phyloP scores from a whole-genome alignment of 148 eudicot species.

The Hydrangea macrophylla region DNA sequence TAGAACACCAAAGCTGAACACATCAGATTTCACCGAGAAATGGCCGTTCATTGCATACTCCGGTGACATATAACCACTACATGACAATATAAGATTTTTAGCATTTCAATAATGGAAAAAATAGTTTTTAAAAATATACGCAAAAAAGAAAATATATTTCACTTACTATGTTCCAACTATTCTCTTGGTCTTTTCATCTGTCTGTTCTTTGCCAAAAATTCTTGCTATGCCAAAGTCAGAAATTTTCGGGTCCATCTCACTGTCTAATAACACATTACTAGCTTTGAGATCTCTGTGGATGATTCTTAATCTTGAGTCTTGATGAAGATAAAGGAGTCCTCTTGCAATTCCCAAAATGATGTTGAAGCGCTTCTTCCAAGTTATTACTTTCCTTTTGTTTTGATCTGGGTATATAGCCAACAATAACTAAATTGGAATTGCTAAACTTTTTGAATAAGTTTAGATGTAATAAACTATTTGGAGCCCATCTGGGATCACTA shows the following conservation, averaged over 20 bases:
- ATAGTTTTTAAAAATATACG: neutral
- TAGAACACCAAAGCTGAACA: constrained; percentile 4
- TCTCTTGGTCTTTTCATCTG: constrained; percentile 6
- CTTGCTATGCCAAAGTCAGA: constrained; percentile 23
- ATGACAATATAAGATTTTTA: neutral
- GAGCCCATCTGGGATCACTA: too few relatives aligned
- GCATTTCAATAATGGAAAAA: neutral
- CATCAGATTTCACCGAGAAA: constrained; percentile 1
- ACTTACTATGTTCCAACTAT: constrained; percentile 19
- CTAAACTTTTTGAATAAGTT: neutral
- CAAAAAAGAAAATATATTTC: neutral
- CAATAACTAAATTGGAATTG: neutral
- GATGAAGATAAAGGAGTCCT: constrained; percentile 20
- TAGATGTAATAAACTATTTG: too few relatives aligned
- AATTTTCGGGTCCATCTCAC: constrained; percentile 17
- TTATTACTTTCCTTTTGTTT: neutral
- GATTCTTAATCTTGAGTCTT: constrained; percentile 19
- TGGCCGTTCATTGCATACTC: neutral
- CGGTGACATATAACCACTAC: constrained; percentile 9
- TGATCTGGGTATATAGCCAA: neutral
- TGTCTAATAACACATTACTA: constrained; percentile 16
- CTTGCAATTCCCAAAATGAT: constrained; percentile 16
- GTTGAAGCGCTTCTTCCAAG: constrained; percentile 11
- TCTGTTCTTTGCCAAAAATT: constrained; percentile 16
- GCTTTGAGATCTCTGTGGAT: constrained; percentile 22